Conservation (phyloP, 225 moss, liverwort and hornwort species). For the Pseudoscleropodium purum region DNA sequence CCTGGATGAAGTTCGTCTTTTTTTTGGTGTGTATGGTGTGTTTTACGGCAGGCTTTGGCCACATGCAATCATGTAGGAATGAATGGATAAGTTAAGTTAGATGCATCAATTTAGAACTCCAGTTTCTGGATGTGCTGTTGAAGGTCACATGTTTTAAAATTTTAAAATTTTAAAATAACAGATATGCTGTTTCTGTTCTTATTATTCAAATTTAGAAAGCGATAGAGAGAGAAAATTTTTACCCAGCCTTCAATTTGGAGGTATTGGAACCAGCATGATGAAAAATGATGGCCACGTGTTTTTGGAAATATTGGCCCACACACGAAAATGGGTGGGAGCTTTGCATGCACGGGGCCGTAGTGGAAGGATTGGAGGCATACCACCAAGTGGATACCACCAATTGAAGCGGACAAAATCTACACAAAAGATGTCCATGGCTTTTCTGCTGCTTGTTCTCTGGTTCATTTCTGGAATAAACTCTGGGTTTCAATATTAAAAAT, state of each 20-base stretch:
- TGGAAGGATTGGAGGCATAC: neutral
- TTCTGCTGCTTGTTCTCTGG: too few relatives aligned
- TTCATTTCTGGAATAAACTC: too few relatives aligned
- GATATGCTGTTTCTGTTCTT: neutral
- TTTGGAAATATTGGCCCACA: neutral
- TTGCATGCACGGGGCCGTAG: too few relatives aligned
- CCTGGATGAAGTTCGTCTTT: neutral
- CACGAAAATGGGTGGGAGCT: neutral
- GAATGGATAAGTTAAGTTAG: neutral
- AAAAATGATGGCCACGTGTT: neutral
- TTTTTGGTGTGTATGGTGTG: neutral
- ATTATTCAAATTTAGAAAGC: rapidly evolving
- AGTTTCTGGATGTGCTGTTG: neutral
- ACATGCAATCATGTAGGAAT: neutral
- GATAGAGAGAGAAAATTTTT: neutral
- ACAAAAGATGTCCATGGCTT: neutral
- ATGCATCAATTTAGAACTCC: neutral
- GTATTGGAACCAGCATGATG: neutral
- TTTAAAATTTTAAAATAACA: too few relatives aligned
- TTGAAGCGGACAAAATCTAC: neutral
- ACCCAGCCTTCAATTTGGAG: neutral
- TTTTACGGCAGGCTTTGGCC: neutral
- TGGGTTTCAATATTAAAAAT: too few relatives aligned
- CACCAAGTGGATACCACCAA: neutral
- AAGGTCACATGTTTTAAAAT: too few relatives aligned